A percentile compares a stretch with the other conserved stretches of the same genome.
These are phyloP conservation scores for Xerocomus brunneocitrinus DNA, from an alignment of 768 basidiomycete species.

Conservation along the genomic window DNA sequence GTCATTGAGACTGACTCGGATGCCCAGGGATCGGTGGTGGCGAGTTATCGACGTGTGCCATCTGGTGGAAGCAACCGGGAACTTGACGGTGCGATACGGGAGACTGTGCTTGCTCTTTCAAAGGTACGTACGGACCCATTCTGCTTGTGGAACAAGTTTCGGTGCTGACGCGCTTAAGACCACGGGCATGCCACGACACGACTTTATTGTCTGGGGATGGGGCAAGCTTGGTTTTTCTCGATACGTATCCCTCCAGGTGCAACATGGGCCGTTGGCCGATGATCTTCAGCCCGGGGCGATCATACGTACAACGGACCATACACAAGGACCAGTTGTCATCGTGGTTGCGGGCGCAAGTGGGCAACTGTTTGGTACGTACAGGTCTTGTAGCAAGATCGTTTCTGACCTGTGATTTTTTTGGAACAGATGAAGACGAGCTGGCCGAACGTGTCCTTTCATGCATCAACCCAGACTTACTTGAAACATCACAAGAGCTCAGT, in stretches of 20 bases:
- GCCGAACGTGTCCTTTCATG: slow-evolving; percentile 4
- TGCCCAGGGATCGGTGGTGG: background rate
- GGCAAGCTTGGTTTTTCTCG: background rate
- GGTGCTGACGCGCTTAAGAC: background rate
- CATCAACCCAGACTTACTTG: slow-evolving; percentile 2
- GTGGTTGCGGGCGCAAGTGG: background rate
- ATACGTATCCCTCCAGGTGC: background rate
- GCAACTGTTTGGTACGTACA: slow-evolving; percentile 13
- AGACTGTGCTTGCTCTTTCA: background rate
- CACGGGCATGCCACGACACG: background rate
- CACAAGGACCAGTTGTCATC: slow-evolving; percentile 3
- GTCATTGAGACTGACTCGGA: background rate
- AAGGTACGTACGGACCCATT: slow-evolving; percentile 1
- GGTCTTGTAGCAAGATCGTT: background rate
- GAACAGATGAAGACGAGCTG: slow-evolving; percentile 10
- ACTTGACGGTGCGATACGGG: background rate
- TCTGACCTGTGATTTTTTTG: background rate
- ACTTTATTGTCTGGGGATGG: slow-evolving; percentile 1
- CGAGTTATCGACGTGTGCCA: background rate
- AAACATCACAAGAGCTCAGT: slow-evolving; percentile 9
- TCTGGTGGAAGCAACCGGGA: background rate
- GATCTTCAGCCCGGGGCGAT: background rate
- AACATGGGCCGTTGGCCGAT: background rate
- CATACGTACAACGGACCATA: background rate
- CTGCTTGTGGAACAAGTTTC: background rate